Evolutionary conservation across 345 rosid species (phyloP).

Genomic region (Euclidium syriacum): DNA sequence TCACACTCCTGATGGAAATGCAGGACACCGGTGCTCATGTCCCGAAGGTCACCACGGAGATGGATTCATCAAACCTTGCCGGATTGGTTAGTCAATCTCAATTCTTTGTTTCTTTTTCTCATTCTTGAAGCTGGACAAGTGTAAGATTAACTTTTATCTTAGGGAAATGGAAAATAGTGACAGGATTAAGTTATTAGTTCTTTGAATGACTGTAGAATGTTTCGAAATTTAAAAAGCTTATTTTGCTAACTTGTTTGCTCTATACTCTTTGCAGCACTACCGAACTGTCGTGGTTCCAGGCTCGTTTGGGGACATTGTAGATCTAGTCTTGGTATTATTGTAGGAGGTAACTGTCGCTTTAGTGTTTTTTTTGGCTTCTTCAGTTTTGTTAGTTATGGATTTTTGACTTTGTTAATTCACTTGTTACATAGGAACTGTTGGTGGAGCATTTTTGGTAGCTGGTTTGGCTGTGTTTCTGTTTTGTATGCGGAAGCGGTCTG

Average conservation of each 20-base stretch:
- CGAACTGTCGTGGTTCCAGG: constrained; percentile 38
- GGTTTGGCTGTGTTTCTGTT: constrained; percentile 38
- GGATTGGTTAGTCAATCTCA: constrained; percentile 51
- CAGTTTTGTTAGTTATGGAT: background rate
- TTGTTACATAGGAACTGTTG: constrained; percentile 43
- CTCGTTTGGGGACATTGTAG: constrained; percentile 40
- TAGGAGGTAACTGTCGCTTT: constrained; percentile 54
- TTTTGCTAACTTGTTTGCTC: constrained; percentile 14
- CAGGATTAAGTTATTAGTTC: background rate
- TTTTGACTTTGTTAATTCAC: constrained; percentile 2
- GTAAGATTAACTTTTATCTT: background rate
- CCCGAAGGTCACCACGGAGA: constrained; percentile 47
- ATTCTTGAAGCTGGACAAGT: background rate
- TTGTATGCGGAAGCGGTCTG: constrained; percentile 37
- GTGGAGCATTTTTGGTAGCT: constrained; percentile 52
- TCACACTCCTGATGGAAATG: background rate
- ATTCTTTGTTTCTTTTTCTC: background rate
- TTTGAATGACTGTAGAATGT: background rate
- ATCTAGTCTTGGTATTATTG: constrained; percentile 38
- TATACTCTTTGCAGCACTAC: constrained; percentile 18
- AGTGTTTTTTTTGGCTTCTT: background rate
- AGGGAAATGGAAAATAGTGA: too few species aligned
- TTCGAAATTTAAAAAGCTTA: background rate
- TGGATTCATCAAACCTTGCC: constrained; percentile 56
- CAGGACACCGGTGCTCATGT: constrained; percentile 60